A percentile compares a stretch with the other conserved stretches of the same genome.
These are phyloP conservation scores for Podila minutissima DNA, from an alignment of 192 early-diverging fungal genomes.

Conservation along the genomic window DNA sequence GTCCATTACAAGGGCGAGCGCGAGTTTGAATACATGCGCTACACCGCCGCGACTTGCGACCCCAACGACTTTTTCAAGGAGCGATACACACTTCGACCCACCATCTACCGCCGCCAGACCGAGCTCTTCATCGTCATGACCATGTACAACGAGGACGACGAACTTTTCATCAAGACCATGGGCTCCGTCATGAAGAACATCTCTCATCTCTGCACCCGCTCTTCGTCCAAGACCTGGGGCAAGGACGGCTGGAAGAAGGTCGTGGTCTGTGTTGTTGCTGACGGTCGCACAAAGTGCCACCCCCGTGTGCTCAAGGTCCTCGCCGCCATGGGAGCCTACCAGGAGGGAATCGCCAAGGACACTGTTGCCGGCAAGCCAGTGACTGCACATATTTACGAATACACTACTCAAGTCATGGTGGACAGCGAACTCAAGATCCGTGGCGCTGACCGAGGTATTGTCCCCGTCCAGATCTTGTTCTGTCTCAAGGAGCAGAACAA, in stretches of 20 bases:
- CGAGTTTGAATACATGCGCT: constrained; percentile 81
- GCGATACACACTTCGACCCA: constrained; percentile 70
- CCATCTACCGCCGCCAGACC: constrained; percentile 61
- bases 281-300: constrained; percentile 86
- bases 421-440: constrained; percentile 73
- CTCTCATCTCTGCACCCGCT: constrained; percentile 85
- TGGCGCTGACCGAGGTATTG: constrained; percentile 72
- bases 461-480: constrained; percentile 91
- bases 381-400: constrained; percentile 89
- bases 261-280: constrained; percentile 92
- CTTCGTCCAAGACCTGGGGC: constrained; percentile 82
- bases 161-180: constrained; percentile 91
- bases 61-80: constrained; percentile 70
- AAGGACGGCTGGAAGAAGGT: constrained; percentile 91
- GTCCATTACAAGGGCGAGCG: constrained; percentile 60
- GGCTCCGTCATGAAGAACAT: constrained; percentile 93
- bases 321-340: constrained; percentile 82
- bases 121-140: constrained; percentile 80
- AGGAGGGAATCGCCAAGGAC: constrained; percentile 76
- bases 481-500: constrained; percentile 94
- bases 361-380: constrained; percentile 76
- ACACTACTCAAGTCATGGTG: constrained; percentile 82
- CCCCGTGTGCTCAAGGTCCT: constrained; percentile 81
- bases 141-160: constrained; percentile 81
- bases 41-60: constrained; percentile 78